phyloP scores from a whole-genome alignment of 768 basidiomycete species.

The Trametes villosa region DNA sequence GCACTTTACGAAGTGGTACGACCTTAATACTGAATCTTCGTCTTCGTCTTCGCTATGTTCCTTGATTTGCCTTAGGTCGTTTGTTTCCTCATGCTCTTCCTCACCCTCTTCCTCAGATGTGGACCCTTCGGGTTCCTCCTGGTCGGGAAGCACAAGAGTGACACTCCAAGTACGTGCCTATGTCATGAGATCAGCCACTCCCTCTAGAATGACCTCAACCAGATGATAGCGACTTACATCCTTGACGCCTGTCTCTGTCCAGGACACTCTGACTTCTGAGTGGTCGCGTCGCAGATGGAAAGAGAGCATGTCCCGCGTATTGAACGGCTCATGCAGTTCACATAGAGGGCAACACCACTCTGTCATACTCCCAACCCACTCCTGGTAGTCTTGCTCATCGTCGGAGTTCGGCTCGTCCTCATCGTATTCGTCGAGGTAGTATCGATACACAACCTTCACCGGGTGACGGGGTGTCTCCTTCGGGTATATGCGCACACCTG shows the following conservation, averaged over 20 bases:
- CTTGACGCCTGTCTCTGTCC: slow-evolving; percentile 38
- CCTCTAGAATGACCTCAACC: neutral
- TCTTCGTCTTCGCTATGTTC: neutral
- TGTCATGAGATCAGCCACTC: neutral
- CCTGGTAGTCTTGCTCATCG: slow-evolving; percentile 21
- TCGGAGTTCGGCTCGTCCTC: slow-evolving; percentile 18
- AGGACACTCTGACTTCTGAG: slow-evolving; percentile 40
- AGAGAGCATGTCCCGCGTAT: slow-evolving; percentile 46
- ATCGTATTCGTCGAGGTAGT: slow-evolving; percentile 17
- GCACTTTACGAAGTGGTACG: too few species aligned
- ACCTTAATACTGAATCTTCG: neutral
- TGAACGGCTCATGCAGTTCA: slow-evolving; percentile 46
- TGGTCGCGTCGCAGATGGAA: slow-evolving; percentile 59
- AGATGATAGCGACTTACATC: neutral
- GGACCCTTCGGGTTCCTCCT: slow-evolving; percentile 3
- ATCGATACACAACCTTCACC: slow-evolving; percentile 32
- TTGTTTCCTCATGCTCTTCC: neutral
- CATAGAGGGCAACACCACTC: slow-evolving; percentile 62
- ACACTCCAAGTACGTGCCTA: neutral
- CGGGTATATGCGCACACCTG: slow-evolving; percentile 40
- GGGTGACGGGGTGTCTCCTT: slow-evolving; percentile 24
- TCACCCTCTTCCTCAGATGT: neutral
- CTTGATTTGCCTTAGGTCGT: neutral
- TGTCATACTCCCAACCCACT: slow-evolving; percentile 32
- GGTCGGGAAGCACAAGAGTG: slow-evolving; percentile 10